A percentile compares a stretch with the other conserved stretches of the same genome.
phyloP scores from a whole-genome alignment of 2,329 filamentous ascomycete genomes.

The Hypoxylon sp. region DNA sequence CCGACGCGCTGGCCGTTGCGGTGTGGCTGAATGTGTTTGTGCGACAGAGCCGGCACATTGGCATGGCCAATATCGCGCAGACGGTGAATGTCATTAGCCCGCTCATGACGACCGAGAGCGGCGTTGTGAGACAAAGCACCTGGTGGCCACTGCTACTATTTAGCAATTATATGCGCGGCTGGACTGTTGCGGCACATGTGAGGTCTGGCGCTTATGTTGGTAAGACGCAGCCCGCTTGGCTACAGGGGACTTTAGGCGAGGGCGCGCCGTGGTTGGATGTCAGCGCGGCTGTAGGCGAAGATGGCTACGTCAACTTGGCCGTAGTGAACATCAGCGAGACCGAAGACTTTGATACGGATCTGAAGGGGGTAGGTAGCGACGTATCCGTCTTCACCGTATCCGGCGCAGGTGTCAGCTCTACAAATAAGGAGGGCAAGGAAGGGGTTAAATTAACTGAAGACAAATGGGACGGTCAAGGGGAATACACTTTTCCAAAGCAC shows the following conservation, averaged over 20 bases:
- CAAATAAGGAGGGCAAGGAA: conserved; percentile 73
- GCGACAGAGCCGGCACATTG: conserved; percentile 76
- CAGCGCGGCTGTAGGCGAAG: conserved; percentile 69
- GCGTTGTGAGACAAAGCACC: conserved; percentile 77
- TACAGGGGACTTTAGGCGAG: conserved; percentile 70
- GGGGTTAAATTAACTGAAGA: conserved; percentile 71
- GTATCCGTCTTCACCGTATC: conserved; percentile 74
- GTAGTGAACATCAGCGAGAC: conserved; percentile 79
- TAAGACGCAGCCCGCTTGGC: conserved; percentile 73
- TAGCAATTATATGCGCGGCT: conserved; percentile 78
- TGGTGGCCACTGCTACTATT: conserved; percentile 82
- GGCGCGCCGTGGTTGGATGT: conserved; percentile 77
- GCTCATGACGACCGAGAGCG: conserved; percentile 75
- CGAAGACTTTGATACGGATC: conserved; percentile 67
- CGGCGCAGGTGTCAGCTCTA: conserved; percentile 66
- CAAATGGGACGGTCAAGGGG: conserved; percentile 72
- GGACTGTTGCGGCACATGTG: conserved; percentile 75
- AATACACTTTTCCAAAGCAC: conserved; percentile 75
- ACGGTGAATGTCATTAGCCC: conserved; percentile 83
- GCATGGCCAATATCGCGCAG: conserved; percentile 85
- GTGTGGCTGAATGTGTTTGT: conserved; percentile 83
- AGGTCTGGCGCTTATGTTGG: conserved; percentile 73
- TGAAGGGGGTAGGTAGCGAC: conserved; percentile 68
- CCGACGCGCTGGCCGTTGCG: conserved; percentile 79
- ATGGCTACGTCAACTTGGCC: conserved; percentile 72